Conservation (phyloP, 1,284 basidiomycete species). For the Sporisorium scitamineum region DNA sequence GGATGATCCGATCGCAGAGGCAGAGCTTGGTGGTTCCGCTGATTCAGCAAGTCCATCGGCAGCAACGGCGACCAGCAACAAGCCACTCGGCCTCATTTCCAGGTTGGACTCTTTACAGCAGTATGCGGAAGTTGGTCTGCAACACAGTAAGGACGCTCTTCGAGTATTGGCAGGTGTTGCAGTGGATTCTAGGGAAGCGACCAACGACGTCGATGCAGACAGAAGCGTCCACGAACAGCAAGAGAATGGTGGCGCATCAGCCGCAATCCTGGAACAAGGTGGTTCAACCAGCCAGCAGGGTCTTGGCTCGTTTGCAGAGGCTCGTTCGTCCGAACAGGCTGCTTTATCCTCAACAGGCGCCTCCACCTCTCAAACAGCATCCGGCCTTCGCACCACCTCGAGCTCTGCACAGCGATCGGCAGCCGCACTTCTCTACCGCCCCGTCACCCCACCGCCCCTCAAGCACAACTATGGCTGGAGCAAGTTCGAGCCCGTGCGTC, state of each 20-base stretch:
- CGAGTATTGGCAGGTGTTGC: constrained; percentile 52
- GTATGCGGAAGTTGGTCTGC: constrained; percentile 48
- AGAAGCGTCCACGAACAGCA: constrained; percentile 3
- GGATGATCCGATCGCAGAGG: constrained; percentile 15
- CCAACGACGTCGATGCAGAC: constrained; percentile 9
- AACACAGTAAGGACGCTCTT: constrained; percentile 50
- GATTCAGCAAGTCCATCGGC: constrained; percentile 19
- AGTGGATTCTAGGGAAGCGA: constrained; percentile 32
- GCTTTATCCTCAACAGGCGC: constrained; percentile 5
- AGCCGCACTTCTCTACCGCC: constrained; percentile 29
- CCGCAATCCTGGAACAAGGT: not conserved
- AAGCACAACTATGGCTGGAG: constrained; percentile 53
- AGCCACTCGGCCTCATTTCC: constrained; percentile 20
- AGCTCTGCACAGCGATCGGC: constrained; percentile 28
- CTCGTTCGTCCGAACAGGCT: constrained; percentile 14
- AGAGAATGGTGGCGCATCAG: not conserved
- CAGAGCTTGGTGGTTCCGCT: constrained; percentile 4
- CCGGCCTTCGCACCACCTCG: constrained; percentile 11
- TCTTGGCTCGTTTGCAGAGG: not conserved
- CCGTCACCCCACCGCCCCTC: constrained; percentile 46
- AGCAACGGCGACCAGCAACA: not conserved
- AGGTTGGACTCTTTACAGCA: constrained; percentile 44
- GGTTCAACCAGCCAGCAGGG: not conserved
- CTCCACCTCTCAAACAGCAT: not conserved
- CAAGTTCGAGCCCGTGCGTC: constrained; percentile 54